These are phyloP conservation scores for Nicotiana obtusifolia DNA, from an alignment of 257 asterid genomes.

Conservation along the genomic window DNA sequence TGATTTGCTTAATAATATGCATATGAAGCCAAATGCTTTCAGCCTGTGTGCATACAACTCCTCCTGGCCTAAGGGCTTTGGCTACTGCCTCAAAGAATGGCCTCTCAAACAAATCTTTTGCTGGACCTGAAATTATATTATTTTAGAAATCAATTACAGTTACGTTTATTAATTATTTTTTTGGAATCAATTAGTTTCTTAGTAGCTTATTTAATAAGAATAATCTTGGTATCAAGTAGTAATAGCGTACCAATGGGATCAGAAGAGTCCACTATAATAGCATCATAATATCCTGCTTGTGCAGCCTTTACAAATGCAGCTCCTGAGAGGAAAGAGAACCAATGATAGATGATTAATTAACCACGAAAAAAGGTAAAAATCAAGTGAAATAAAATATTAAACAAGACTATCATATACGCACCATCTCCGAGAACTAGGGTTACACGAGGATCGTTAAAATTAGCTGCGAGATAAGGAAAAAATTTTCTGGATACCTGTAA, in stretches of 20 bases:
- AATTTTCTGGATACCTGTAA: constrained; percentile 5
- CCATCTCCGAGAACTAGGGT: constrained; percentile 14
- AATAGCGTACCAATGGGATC: constrained; percentile 15
- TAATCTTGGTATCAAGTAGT: background rate
- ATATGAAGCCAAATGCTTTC: constrained; percentile 99
- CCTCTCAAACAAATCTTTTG: constrained; percentile 89
- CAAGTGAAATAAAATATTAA: background rate
- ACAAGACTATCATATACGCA: background rate
- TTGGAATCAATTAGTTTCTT: too few relatives aligned
- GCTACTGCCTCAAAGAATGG: constrained; percentile 86
- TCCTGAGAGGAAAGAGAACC: background rate
- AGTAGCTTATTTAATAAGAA: too few relatives aligned
- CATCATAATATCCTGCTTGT: constrained; percentile 9
- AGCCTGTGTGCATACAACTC: constrained; percentile 93
- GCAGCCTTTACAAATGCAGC: constrained; percentile 18
- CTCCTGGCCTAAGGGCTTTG: constrained; percentile 90
- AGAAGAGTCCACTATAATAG: constrained; percentile 18
- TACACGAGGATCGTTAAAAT: constrained; percentile 20
- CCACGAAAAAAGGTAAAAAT: background rate
- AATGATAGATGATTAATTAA: background rate
- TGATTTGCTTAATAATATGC: constrained; percentile 87
- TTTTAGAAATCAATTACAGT: background rate
- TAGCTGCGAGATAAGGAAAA: constrained; percentile 2
- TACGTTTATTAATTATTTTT: too few relatives aligned
- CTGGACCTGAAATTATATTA: constrained; percentile 55